Conservation (phyloP, 108 stramenopile genomes). For the Halocafeteria seosinensis region DNA sequence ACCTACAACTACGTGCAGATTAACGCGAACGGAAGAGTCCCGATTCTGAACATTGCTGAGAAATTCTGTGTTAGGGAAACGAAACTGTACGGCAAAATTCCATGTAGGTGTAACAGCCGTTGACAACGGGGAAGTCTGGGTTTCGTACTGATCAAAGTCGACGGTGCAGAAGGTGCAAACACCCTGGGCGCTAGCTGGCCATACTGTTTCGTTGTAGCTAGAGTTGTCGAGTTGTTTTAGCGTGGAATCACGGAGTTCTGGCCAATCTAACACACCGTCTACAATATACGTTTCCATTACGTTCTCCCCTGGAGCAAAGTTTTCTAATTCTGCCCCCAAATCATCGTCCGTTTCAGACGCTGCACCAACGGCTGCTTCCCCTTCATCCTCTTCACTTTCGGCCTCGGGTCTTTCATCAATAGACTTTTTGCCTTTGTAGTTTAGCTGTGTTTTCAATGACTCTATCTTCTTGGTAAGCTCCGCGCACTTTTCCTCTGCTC, state of each 20-base stretch:
- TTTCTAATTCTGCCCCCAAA: slow-evolving; percentile 4
- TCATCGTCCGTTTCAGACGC: neutral
- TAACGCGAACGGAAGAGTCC: no score
- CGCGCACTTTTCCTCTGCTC: slow-evolving; percentile 26
- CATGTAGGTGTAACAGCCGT: slow-evolving; percentile 28
- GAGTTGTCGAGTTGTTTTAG: no score
- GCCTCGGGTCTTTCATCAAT: no score
- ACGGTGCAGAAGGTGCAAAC: slow-evolving; percentile 33
- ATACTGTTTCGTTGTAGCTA: no score
- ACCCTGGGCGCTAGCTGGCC: slow-evolving; percentile 13
- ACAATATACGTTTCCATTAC: slow-evolving; percentile 44
- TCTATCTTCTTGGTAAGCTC: slow-evolving; percentile 17
- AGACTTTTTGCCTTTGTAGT: slow-evolving; percentile 8
- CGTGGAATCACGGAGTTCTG: no score
- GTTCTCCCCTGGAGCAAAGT: slow-evolving; percentile 40
- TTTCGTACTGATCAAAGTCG: slow-evolving; percentile 49
- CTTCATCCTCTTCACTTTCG: no score
- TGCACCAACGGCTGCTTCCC: slow-evolving; percentile 13
- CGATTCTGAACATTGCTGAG: no score
- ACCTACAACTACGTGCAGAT: no score
- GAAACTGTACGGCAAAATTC: slow-evolving; percentile 46
- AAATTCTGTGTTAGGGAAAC: no score
- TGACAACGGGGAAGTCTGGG: slow-evolving; percentile 39
- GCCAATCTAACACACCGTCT: no score
- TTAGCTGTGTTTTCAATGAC: neutral